Evolutionary conservation across 1,139 yeast genomes (phyloP).

Genomic region (Yamadazyma dushanensis): DNA sequence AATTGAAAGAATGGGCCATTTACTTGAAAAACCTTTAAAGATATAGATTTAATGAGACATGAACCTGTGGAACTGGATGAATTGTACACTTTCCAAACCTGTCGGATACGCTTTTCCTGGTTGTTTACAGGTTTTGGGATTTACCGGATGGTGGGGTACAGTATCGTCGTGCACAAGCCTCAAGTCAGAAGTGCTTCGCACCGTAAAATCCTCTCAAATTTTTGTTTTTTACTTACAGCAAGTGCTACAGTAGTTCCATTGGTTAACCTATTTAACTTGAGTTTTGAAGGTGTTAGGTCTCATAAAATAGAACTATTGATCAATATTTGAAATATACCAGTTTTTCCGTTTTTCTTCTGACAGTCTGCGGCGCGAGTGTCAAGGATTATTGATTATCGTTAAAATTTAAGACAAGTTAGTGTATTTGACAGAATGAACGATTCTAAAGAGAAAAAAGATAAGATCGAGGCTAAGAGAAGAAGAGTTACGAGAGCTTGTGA

Average conservation of each 20-base stretch:
- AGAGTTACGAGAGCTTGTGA: constrained; percentile 86
- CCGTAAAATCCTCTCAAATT: not conserved
- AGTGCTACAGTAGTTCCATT: no score
- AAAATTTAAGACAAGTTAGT: no score
- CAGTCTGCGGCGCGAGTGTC: no score
- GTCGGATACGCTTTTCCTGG: not conserved
- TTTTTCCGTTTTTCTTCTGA: no score
- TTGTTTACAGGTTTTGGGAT: not conserved
- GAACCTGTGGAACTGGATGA: no score
- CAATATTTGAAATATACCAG: no score
- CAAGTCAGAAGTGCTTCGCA: not conserved
- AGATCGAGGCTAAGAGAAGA: constrained; percentile 54
- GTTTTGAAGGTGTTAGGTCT: no score
- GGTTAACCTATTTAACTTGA: not conserved
- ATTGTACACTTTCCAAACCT: no score
- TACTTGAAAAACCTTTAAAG: constrained; percentile 28
- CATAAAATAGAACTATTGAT: no score
- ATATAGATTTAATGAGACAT: constrained; percentile 5
- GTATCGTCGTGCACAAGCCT: not conserved
- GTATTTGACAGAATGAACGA: constrained; percentile 1
- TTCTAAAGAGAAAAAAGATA: constrained; percentile 3
- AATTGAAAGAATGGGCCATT: constrained; percentile 96
- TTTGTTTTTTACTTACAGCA: no score
- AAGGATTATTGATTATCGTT: no score
- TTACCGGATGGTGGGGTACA: not conserved